Evolutionary conservation across 2,329 filamentous ascomycete genomes (phyloP), one percentile per base, ranked within the genome.

Genomic region (Diatrype stigma): DNA sequence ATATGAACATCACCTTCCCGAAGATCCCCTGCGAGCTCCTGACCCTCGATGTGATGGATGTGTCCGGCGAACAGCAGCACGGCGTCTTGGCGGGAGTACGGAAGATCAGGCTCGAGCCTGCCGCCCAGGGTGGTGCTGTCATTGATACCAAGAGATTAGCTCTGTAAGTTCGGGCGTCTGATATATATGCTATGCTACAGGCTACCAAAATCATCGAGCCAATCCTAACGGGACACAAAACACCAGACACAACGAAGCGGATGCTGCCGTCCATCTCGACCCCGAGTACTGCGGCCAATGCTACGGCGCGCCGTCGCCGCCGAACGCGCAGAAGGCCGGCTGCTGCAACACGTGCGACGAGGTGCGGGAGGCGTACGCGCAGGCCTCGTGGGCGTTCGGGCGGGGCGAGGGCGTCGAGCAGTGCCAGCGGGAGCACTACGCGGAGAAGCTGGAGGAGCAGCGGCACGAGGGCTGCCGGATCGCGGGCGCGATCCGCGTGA

Each of bases 341-440:
- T 99, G 94, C 77, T 99, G 94, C 73, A 95, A 94, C 70, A 96
- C 91, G 42, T 99, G 94, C 70, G 91, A 96, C 63, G 94, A 99
- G 71, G 94, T 99, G 30, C 84, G 93, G 62, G 91, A 97, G 66
- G 94, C 94, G 3, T 99, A 99, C 67, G 91, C 92, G 28, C 77
- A 84, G 56, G 83, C 89, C 23, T 90, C 87, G 12, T 99, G 94
- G 94, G 92, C 91, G 7, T 99, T 99, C 66, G 93, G 93, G 34
- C 83, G 87, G 56, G 94, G 94, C 62, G 89, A 96, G 65, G 86
- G 86, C 53, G 92, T 99, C 47, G 92, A 96, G 73, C 94, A 99
- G 74, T 99, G 94, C 73, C 82, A 89, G 70, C 86, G 92, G 54
- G 94, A 99, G 73, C 92, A 96, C 69, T 99, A 97, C 70, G 83